A percentile compares a stretch with the other conserved stretches of the same genome.
These are phyloP conservation scores for Adansonia grandidieri DNA, from an alignment of 441 rosid genomes.

Conservation along the genomic window DNA sequence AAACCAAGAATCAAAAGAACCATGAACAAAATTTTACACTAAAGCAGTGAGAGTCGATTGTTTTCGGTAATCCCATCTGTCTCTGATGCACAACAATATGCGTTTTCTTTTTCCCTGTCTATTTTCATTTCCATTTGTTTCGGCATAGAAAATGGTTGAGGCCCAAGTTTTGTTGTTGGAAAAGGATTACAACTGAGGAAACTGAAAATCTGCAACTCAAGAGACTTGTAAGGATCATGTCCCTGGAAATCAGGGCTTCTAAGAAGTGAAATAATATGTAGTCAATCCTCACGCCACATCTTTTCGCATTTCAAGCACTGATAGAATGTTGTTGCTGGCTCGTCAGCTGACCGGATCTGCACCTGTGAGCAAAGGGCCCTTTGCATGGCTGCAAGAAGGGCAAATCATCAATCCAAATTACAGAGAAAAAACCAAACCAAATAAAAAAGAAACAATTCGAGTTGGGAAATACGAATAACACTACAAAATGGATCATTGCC, in stretches of 20 bases:
- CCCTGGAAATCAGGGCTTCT: neutral
- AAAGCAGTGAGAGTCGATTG: neutral
- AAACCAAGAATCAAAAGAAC: neutral
- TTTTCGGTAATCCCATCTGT: neutral
- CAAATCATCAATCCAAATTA: conserved; percentile 36
- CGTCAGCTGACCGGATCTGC: conserved; percentile 72
- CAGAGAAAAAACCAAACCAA: no score
- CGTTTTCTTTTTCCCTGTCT: neutral
- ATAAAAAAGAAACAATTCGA: no score
- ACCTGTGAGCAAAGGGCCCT: conserved; percentile 55
- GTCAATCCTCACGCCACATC: conserved; percentile 56
- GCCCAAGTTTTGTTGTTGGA: neutral
- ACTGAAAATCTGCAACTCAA: conserved; percentile 3
- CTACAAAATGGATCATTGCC: no score
- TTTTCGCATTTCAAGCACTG: conserved; percentile 53
- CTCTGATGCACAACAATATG: neutral
- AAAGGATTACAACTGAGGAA: neutral
- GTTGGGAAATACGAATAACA: no score
- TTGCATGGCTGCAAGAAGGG: conserved; percentile 55
- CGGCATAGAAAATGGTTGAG: neutral
- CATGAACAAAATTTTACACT: neutral
- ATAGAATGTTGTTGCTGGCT: conserved; percentile 66
- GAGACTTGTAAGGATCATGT: neutral
- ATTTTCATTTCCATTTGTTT: neutral
- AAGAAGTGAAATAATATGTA: conserved; percentile 10